These are phyloP conservation scores for Rutstroemia sp. DNA, from an alignment of 2,329 filamentous ascomycete species.

Conservation along the genomic window DNA sequence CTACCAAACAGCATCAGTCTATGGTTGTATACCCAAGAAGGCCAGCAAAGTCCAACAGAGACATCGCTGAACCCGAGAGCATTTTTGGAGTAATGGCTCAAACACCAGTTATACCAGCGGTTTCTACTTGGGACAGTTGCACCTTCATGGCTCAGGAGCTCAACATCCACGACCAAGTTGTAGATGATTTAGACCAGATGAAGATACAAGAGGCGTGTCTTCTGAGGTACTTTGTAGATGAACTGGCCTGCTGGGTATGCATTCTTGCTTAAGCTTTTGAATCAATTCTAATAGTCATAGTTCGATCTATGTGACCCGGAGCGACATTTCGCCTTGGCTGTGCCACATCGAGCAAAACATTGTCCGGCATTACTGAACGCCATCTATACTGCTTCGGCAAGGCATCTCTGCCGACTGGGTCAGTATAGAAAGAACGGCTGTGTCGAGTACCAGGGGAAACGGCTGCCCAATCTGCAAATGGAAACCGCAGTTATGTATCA, in stretches of 20 bases:
- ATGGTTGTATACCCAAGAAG: slow-evolving; percentile 4
- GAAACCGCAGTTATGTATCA: slow-evolving; percentile 35
- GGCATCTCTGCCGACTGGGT: slow-evolving; percentile 30
- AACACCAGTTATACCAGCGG: not conserved
- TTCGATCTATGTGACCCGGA: slow-evolving; percentile 37
- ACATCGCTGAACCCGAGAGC: not conserved
- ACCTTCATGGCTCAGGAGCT: not conserved
- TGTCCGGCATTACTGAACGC: slow-evolving; percentile 32
- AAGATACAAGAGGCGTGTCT: slow-evolving; percentile 21
- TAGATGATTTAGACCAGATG: not conserved
- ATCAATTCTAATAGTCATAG: slow-evolving; percentile 10
- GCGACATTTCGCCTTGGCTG: slow-evolving; percentile 34
- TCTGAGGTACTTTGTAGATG: slow-evolving; percentile 23
- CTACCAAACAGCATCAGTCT: not conserved
- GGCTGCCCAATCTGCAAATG: slow-evolving; percentile 27
- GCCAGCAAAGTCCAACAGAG: not conserved
- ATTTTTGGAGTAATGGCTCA: not conserved
- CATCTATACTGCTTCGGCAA: slow-evolving; percentile 31
- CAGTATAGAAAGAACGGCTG: slow-evolving; percentile 23
- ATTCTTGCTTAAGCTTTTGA: not conserved
- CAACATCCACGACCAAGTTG: not conserved
- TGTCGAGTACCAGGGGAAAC: slow-evolving; percentile 17
- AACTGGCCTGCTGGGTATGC: slow-evolving; percentile 22
- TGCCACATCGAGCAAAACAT: slow-evolving; percentile 34
- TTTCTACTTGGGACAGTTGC: not conserved